Base-by-base conservation (phyloP, 176 grass and related monocot species). In the Triticum dicoccoides region DNA sequence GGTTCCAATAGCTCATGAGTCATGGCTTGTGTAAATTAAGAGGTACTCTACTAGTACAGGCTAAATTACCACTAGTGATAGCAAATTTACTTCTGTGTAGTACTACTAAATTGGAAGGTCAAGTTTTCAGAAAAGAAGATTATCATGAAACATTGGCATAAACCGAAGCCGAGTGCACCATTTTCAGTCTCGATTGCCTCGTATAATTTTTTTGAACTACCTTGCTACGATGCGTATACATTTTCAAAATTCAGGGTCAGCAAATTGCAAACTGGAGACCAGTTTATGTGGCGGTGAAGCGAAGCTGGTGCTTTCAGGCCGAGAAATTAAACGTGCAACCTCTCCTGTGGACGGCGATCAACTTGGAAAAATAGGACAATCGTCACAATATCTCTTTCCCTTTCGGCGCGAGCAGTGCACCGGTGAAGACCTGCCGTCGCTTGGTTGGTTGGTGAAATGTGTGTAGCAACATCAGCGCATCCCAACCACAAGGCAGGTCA, bases 241-340 rank as follows among this genome's bases (percentile, higher is more conserved):
- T 38, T 38, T 38, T 38, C 37, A 38, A 38, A 38, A 38, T 38
- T 38, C 37, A 38, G 37, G 3, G 81, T 56, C 47, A 71, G 76
- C 13, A 78, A 79, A 10, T 25, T 79, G 45, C 23, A 84, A 76
- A 25, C 41, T 27, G 12, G n/a, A 25, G 52, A 34, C 58, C 13
- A 15, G 10, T n/a, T 4, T 70, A 37, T 86, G 89, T 88, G 86
- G 89, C 86, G 65, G 32, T 45, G 32, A 8, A 58, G 62, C 20
- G 69, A 76, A 84, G 81, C 61, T 39, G 61, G 6, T 51, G 33
- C 58, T 80, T 59, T 84, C 89, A 68, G 11, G 2, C 59, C 8
- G 8, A 69, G 29, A 80, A 59, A 58, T 6, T 17, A 84, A 80
- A 76, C 34, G 47, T 25, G 33, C 11, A 23, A 1, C 10, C 5